Conservation (phyloP, 2,329 filamentous ascomycete genomes). For the Ceratocystis variospora region DNA sequence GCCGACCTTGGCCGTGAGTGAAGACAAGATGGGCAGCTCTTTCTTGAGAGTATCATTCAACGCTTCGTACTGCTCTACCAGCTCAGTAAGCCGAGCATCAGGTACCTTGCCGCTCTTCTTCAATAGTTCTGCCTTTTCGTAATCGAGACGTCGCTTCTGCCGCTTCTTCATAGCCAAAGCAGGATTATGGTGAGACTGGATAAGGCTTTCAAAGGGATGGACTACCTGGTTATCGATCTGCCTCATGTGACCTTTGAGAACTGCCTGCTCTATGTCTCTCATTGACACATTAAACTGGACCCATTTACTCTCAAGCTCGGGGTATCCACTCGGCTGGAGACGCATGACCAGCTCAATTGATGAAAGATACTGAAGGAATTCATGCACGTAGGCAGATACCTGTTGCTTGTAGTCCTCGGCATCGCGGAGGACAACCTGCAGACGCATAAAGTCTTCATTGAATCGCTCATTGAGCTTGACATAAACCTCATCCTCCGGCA, state of each 20-base stretch:
- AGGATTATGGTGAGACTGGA: constrained; percentile 69
- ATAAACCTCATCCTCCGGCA: constrained; percentile 71
- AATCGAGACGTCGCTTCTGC: constrained; percentile 82
- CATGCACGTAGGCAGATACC: constrained; percentile 62
- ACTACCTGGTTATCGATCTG: constrained; percentile 72
- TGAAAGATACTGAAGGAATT: constrained; percentile 65
- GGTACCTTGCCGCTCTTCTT: constrained; percentile 71
- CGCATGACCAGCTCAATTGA: constrained; percentile 75
- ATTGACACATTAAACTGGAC: constrained; percentile 78
- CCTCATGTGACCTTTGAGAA: constrained; percentile 70
- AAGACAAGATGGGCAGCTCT: constrained; percentile 74
- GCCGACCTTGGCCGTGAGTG: constrained; percentile 67
- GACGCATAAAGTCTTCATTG: constrained; percentile 76
- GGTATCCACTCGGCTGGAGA: constrained; percentile 54
- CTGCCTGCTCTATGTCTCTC: constrained; percentile 69
- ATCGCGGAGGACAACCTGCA: constrained; percentile 85
- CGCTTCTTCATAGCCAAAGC: constrained; percentile 87
- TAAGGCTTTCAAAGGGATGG: constrained; percentile 64
- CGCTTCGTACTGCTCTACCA: constrained; percentile 77
- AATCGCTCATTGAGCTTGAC: constrained; percentile 72
- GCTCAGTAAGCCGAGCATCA: constrained; percentile 71
- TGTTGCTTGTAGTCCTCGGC: constrained; percentile 87
- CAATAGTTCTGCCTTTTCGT: constrained; percentile 64
- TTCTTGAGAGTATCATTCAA: constrained; percentile 88
- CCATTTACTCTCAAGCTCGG: constrained; percentile 89